Conservation (phyloP, 331 rosid species). For the Quercus tomentella region DNA sequence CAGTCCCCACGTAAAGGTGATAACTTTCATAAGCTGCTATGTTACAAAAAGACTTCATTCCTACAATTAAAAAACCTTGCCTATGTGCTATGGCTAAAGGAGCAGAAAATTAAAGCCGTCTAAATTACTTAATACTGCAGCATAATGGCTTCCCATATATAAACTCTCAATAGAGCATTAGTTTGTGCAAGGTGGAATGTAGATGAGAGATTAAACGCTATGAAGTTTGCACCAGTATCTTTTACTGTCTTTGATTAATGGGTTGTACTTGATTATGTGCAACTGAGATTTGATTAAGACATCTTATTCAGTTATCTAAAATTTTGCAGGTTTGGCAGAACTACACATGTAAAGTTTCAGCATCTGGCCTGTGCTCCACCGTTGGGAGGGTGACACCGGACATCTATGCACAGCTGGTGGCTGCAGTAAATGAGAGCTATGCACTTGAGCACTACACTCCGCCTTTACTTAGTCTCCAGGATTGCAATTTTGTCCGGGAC, state of each 20-base stretch:
- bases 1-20: neutral
- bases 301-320: neutral
- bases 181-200: neutral
- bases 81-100: neutral
- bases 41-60: neutral
- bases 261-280: neutral
- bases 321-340: slow-evolving; percentile 83
- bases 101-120: neutral
- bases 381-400: slow-evolving; percentile 79
- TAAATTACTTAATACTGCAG: neutral
- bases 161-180: neutral
- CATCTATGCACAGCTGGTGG: slow-evolving; percentile 60
- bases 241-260: neutral
- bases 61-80: neutral
- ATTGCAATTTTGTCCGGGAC: slow-evolving; percentile 90
- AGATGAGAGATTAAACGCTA: too few species aligned
- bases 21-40: neutral
- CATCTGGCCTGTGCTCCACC: slow-evolving; percentile 52
- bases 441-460: slow-evolving; percentile 94
- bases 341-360: slow-evolving; percentile 64
- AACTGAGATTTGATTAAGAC: neutral
- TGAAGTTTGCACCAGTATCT: neutral
- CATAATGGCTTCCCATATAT: neutral
- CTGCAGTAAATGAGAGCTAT: slow-evolving; percentile 85
- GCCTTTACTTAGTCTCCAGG: slow-evolving; percentile 73